These are phyloP conservation scores for Talaromyces adpressus DNA, from an alignment of 495 filamentous ascomycete genomes.

Conservation along the genomic window DNA sequence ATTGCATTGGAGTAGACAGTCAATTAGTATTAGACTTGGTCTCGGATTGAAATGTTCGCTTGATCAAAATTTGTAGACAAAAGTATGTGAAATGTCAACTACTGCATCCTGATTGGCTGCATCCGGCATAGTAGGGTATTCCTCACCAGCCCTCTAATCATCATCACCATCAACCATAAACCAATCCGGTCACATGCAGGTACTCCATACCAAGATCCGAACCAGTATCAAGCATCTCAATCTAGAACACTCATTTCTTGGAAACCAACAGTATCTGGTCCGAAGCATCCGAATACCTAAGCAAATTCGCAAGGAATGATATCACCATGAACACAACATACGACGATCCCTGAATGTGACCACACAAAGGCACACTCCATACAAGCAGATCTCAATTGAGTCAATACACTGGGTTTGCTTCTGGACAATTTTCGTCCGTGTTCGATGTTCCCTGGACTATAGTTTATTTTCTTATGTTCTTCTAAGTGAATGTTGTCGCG, in stretches of 20 bases:
- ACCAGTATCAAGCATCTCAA: background rate
- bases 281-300: background rate
- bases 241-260: background rate
- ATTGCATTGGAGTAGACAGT: background rate
- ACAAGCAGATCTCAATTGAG: no score
- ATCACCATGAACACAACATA: constrained; percentile 4
- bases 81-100: background rate
- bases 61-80: background rate
- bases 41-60: background rate
- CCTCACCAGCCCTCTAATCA: background rate
- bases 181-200: background rate
- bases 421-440: background rate
- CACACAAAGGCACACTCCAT: no score
- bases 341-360: background rate
- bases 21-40: background rate
- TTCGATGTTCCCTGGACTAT: background rate
- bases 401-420: no score
- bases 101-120: background rate
- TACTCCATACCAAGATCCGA: background rate
- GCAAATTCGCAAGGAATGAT: background rate
- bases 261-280: background rate
- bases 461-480: background rate
- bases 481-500: background rate
- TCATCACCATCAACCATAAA: background rate
- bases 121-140: background rate